Conservation (phyloP, 441 rosid species). For the Hura crepitans region DNA sequence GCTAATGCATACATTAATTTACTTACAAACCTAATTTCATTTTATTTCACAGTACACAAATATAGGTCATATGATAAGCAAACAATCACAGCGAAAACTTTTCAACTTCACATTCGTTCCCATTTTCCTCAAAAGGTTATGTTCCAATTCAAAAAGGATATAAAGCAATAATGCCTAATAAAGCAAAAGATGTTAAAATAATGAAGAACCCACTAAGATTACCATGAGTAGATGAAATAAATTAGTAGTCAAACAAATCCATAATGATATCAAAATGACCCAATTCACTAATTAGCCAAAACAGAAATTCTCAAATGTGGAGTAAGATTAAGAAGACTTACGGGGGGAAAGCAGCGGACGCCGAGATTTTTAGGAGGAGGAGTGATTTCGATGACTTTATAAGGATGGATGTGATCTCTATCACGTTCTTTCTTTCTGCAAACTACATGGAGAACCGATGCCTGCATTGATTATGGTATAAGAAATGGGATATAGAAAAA, state of each 20-base stretch:
- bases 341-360: constrained; percentile 72
- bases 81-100: neutral
- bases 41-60: neutral
- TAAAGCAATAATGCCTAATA: neutral
- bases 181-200: neutral
- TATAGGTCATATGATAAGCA: too few relatives aligned
- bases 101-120: neutral
- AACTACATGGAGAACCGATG: constrained; percentile 30
- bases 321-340: constrained; percentile 24
- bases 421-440: constrained; percentile 73
- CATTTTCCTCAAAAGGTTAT: neutral
- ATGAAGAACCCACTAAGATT: neutral
- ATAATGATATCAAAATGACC: neutral
- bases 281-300: neutral
- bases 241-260: too few relatives aligned
- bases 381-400: constrained; percentile 81
- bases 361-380: constrained; percentile 94
- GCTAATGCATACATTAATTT: neutral
- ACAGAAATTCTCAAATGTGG: neutral
- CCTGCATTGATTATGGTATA: constrained; percentile 23
- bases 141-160: neutral
- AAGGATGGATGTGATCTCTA: constrained; percentile 51
- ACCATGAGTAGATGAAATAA: too few relatives aligned
- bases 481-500: neutral
- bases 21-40: neutral